Base-by-base conservation (phyloP, 2,329 filamentous ascomycete species). In the Colletotrichum caudatum region DNA sequence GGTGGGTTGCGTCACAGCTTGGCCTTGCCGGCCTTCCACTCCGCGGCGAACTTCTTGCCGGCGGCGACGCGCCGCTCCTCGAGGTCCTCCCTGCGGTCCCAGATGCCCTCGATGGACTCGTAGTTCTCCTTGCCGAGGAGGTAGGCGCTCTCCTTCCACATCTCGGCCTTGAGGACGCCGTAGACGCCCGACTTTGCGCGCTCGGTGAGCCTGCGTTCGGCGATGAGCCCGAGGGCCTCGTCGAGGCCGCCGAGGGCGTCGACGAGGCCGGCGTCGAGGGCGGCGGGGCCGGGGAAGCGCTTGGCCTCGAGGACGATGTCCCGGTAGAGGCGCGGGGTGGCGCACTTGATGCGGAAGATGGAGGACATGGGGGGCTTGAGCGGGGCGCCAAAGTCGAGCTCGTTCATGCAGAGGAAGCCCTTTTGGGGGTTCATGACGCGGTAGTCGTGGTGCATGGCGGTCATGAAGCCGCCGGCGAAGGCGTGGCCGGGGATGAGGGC, bases 391-490 rank as follows among this genome's bases (percentile, higher is more conserved):
- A 96, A 92, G 75, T 94, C 90, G 18, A 96, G 85, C 82, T 96
- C 93, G 80, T 95, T 95, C 75, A 96, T 83, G 81, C 93, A 95
- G 50, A 93, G 80, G 81, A 90, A 95, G n/a, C 93, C 94, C 26
- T 87, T 85, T 1, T 85, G 78, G 0, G 91, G 88, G 77, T 92
- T 92, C 83, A 93, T 92, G 75, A 96, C 86, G 37, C 94, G 89
- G 83, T 96, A 96, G 82, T 95, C 93, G 81, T 95, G 93, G 81
- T 92, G 90, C 88, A 94, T 93, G 70, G 92, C 89, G 12, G 92
- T 84, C 91, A 96, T 95, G 72, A 95, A 84, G n/a, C 92, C 93
- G 57, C 89, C 93, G 7, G 93, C 94, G 79, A 94, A 96, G 66
- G 91, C 90, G 80, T 97, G 94, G 29, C 93, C 93, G 76, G 94